Evolutionary conservation across 495 filamentous ascomycete species (phyloP).

Genomic region (Penicillium argentinense): DNA sequence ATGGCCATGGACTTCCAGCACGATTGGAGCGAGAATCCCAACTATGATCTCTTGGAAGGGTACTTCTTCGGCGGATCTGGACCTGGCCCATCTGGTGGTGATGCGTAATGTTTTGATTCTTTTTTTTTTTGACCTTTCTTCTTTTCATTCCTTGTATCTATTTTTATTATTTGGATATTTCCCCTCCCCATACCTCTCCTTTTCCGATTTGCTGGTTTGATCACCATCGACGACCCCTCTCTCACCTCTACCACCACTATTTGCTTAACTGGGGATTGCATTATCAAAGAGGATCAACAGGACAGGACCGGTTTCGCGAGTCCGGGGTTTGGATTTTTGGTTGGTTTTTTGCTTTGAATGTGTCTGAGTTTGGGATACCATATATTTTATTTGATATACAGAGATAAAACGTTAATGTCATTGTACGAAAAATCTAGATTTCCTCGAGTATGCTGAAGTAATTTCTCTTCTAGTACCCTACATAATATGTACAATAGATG

Average conservation of each 20-base stretch:
- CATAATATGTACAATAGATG: too few species aligned
- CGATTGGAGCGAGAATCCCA: constrained; percentile 76
- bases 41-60: constrained; percentile 84
- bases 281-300: constrained; percentile 13
- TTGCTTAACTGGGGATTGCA: constrained; percentile 13
- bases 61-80: constrained; percentile 78
- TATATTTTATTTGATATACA: constrained; percentile 11
- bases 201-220: not conserved
- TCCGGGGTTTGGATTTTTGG: constrained; percentile 5
- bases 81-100: constrained; percentile 29
- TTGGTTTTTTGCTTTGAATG: constrained; percentile 1
- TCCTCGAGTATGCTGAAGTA: too few species aligned
- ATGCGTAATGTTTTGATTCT: constrained; percentile 14
- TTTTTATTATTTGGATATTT: not conserved
- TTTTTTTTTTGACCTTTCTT: constrained; percentile 3
- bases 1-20: constrained; percentile 72
- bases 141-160: not conserved
- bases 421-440: too few species aligned
- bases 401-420: not conserved
- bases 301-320: constrained; percentile 10
- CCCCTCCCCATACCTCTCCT: not conserved
- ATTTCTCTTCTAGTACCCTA: too few species aligned
- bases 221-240: not conserved
- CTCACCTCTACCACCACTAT: constrained; percentile 4
- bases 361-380: constrained; percentile 14